phyloP scores from a whole-genome alignment of 805 yeast genomes.

The Candida adriatica region DNA sequence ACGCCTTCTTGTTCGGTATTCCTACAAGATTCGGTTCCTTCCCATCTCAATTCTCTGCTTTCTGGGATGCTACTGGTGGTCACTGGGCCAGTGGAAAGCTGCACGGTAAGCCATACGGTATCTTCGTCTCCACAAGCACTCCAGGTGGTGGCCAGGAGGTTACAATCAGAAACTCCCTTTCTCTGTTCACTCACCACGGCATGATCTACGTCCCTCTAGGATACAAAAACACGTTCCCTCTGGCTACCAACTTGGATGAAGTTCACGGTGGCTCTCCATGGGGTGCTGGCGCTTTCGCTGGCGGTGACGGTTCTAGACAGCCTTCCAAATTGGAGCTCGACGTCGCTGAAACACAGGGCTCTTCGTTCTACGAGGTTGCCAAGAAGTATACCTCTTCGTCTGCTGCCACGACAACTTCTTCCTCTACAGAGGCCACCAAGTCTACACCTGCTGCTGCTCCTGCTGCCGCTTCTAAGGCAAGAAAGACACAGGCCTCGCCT shows the following conservation, averaged over 20 bases:
- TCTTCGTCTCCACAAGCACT: constrained; percentile 65
- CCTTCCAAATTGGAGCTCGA: constrained; percentile 58
- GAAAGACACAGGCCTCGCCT: constrained; percentile 14
- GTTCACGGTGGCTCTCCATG: constrained; percentile 79
- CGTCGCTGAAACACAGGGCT: constrained; percentile 23
- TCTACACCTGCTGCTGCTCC: constrained; percentile 17
- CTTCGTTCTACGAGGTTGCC: constrained; percentile 44
- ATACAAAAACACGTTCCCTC: constrained; percentile 49
- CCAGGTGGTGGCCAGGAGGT: constrained; percentile 77
- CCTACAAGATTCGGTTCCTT: constrained; percentile 75
- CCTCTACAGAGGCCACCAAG: constrained; percentile 8
- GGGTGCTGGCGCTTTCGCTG: constrained; percentile 83
- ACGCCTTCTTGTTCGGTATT: constrained; percentile 69
- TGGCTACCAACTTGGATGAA: constrained; percentile 51
- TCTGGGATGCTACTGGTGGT: constrained; percentile 74
- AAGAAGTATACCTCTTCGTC: constrained; percentile 24
- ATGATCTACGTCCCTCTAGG: constrained; percentile 74
- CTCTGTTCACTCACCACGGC: constrained; percentile 69
- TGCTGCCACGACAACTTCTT: constrained; percentile 4
- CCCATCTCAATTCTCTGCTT: constrained; percentile 71
- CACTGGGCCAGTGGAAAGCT: constrained; percentile 65
- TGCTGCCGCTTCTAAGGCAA: constrained; percentile 14
- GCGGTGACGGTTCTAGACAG: constrained; percentile 66
- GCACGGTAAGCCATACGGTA: constrained; percentile 66
- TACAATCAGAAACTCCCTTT: constrained; percentile 54